phyloP scores from a whole-genome alignment of 306 rosid species.

The Casuarina equisetifolia region DNA sequence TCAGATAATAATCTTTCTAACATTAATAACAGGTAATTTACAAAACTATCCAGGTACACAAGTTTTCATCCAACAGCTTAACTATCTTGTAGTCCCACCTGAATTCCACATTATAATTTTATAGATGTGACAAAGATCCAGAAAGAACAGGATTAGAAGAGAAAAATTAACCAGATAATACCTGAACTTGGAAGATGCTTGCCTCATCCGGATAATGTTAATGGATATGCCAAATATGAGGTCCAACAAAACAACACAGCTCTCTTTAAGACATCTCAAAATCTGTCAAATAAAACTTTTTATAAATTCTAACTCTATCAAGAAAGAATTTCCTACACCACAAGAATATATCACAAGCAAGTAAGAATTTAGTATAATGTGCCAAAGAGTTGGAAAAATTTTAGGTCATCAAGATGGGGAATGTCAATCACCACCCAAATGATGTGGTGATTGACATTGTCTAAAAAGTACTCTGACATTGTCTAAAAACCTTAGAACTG shows the following conservation, averaged over 20 bases:
- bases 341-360: background rate
- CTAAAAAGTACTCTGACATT: background rate
- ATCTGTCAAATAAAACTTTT: slow-evolving; percentile 42
- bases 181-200: slow-evolving; percentile 56
- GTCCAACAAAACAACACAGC: slow-evolving; percentile 50
- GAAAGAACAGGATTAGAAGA: slow-evolving; percentile 17
- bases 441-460: too few species aligned
- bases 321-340: background rate
- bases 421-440: background rate
- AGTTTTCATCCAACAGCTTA: background rate
- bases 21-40: background rate
- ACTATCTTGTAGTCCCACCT: background rate
- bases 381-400: background rate
- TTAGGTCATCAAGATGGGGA: background rate
- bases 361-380: background rate
- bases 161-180: slow-evolving; percentile 28
- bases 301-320: slow-evolving; percentile 5
- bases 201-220: slow-evolving; percentile 63
- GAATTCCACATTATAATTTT: background rate
- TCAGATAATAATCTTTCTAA: background rate
- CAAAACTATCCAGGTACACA: background rate
- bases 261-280: slow-evolving; percentile 43
- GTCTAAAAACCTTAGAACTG: background rate
- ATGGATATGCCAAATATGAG: slow-evolving; percentile 60
- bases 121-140: slow-evolving; percentile 13